A percentile compares a stretch with the other conserved stretches of the same genome.
These are phyloP conservation scores for Galerina sulciceps DNA, from an alignment of 768 basidiomycete genomes.

Conservation along the genomic window DNA sequence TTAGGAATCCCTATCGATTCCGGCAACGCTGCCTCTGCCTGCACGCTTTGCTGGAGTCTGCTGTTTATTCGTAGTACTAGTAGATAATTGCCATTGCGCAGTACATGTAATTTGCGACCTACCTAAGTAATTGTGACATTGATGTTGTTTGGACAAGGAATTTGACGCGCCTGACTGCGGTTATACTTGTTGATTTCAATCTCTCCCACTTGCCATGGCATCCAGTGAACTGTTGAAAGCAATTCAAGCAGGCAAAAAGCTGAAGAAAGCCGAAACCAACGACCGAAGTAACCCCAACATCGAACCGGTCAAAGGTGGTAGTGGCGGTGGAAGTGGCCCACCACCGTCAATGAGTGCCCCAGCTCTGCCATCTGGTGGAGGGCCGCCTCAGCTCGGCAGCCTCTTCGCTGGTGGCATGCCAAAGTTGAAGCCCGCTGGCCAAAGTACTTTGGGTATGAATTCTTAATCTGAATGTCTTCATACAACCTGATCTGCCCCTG, in stretches of 20 bases:
- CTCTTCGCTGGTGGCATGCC: constrained; percentile 93
- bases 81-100: too few relatives aligned
- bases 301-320: constrained; percentile 43
- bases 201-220: constrained; percentile 52
- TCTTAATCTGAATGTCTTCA: constrained; percentile 9
- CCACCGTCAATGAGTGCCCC: constrained; percentile 21
- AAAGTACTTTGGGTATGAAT: constrained; percentile 55
- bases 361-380: constrained; percentile 31
- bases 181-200: not conserved
- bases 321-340: constrained; percentile 31
- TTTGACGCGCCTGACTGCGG: constrained; percentile 7
- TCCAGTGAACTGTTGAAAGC: constrained; percentile 77
- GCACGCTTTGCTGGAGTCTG: too few relatives aligned
- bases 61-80: too few relatives aligned
- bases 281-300: constrained; percentile 76
- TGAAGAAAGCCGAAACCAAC: constrained; percentile 84
- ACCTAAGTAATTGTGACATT: not conserved
- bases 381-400: constrained; percentile 80
- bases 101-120: too few relatives aligned
- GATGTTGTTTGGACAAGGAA: constrained; percentile 1
- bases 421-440: constrained; percentile 82
- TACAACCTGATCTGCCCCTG: not conserved
- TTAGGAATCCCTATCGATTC: too few relatives aligned
- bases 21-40: too few relatives aligned
- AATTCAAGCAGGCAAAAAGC: constrained; percentile 80